Percentiles rank a stretch among this genome's conserved stretches.
These are phyloP conservation scores for Inosperma sp. DNA, from an alignment of 768 basidiomycete species.

Conservation along the genomic window DNA sequence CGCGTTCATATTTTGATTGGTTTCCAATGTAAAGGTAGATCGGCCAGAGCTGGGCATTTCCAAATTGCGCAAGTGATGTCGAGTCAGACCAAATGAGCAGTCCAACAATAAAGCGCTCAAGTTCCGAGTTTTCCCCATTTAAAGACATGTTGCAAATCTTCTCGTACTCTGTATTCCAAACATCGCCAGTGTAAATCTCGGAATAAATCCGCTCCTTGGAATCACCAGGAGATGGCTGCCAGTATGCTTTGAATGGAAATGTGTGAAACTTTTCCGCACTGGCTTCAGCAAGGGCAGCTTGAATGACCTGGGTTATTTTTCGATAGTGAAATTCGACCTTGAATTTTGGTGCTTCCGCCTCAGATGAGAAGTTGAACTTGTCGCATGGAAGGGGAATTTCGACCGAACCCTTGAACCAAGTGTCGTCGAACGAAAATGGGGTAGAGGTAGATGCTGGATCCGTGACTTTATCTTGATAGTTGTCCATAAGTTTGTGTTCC, in stretches of 20 bases:
- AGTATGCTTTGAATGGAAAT: constrained; percentile 24
- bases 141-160: neutral
- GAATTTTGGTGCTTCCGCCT: constrained; percentile 27
- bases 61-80: constrained; percentile 26
- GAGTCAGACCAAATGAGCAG: constrained; percentile 21
- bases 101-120: constrained; percentile 16
- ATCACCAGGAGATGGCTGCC: constrained; percentile 9
- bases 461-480: constrained; percentile 5
- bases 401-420: constrained; percentile 22
- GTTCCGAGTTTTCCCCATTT: neutral
- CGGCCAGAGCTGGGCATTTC: constrained; percentile 36
- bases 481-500: constrained; percentile 16
- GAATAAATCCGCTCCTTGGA: constrained; percentile 3
- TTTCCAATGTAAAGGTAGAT: constrained; percentile 38
- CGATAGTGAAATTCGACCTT: constrained; percentile 28
- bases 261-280: constrained; percentile 19
- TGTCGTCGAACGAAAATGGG: constrained; percentile 14
- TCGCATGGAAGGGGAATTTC: constrained; percentile 21
- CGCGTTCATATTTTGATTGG: constrained; percentile 36
- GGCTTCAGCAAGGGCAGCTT: constrained; percentile 12
- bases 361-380: constrained; percentile 14
- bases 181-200: constrained; percentile 1
- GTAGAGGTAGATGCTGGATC: neutral
- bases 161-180: constrained; percentile 3
- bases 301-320: constrained; percentile 13